Percentiles rank a stretch among this genome's conserved stretches.
Conservation (phyloP, 129 eudicot species). For the Erigeron canadensis region DNA sequence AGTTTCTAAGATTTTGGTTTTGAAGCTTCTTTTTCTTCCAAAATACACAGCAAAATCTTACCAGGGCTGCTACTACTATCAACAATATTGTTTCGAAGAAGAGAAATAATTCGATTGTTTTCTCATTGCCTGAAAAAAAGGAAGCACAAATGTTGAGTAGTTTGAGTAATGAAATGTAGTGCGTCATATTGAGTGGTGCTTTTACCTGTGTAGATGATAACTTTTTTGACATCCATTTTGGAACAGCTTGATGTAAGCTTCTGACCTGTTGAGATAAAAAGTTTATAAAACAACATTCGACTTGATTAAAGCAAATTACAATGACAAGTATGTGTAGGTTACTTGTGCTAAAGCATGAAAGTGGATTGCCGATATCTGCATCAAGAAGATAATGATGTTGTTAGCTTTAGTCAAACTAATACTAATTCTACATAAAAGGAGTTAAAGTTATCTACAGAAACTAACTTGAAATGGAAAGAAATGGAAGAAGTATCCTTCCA, state of each 20-base stretch:
- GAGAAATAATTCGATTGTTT: conserved; percentile 64
- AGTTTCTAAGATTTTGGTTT: conserved; percentile 66
- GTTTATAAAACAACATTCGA: background rate
- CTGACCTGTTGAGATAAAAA: conserved; percentile 45
- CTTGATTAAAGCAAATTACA: background rate
- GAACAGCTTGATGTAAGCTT: conserved; percentile 78
- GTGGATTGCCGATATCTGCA: conserved; percentile 81
- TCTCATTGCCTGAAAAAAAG: conserved; percentile 59
- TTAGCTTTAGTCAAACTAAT: conserved; percentile 30
- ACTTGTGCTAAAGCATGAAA: conserved; percentile 76
- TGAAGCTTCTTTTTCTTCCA: conserved; percentile 90
- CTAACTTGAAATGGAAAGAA: conserved; percentile 76
- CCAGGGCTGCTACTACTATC: conserved; percentile 55
- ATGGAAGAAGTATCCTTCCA: conserved; percentile 69
- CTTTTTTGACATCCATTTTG: conserved; percentile 42
- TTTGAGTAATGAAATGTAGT: background rate
- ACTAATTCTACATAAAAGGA: conserved; percentile 15
- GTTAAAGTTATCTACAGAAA: background rate
- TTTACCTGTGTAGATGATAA: conserved; percentile 63
- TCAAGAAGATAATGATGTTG: conserved; percentile 18
- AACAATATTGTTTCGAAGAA: conserved; percentile 58
- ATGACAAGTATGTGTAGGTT: conserved; percentile 25
- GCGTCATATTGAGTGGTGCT: background rate
- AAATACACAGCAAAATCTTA: conserved; percentile 76
- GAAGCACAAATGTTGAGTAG: background rate